phyloP scores from a whole-genome alignment of 225 moss, liverwort and hornwort genomes.

The Thuidium tamariscinum region DNA sequence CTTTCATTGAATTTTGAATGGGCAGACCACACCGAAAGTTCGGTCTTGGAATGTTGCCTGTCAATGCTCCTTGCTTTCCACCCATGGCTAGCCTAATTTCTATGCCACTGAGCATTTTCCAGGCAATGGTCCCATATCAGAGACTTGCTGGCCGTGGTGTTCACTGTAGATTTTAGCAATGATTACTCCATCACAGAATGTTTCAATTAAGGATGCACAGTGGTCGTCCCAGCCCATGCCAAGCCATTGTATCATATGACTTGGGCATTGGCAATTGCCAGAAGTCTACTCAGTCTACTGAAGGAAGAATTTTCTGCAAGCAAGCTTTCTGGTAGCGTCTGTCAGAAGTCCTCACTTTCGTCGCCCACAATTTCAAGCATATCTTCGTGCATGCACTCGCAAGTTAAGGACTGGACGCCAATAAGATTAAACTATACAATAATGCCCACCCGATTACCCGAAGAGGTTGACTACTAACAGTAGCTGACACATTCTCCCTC shows the following conservation, averaged over 20 bases:
- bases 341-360: background rate
- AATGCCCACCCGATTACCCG: background rate
- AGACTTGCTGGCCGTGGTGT: background rate
- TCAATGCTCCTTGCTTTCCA: background rate
- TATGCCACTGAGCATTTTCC: background rate
- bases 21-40: background rate
- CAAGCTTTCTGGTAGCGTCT: background rate
- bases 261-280: background rate
- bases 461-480: background rate
- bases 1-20: background rate
- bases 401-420: background rate
- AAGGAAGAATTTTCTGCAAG: background rate
- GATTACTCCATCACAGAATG: background rate
- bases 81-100: background rate
- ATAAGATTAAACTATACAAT: background rate
- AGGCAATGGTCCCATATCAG: background rate
- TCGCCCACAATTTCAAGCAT: background rate
- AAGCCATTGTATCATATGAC: background rate
- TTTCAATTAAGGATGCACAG: background rate
- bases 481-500: background rate
- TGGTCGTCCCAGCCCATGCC: background rate
- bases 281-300: background rate
- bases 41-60: background rate
- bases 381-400: background rate
- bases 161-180: background rate